phyloP scores from a whole-genome alignment of 1,284 basidiomycete species.

The Ceratobasidium sp. region DNA sequence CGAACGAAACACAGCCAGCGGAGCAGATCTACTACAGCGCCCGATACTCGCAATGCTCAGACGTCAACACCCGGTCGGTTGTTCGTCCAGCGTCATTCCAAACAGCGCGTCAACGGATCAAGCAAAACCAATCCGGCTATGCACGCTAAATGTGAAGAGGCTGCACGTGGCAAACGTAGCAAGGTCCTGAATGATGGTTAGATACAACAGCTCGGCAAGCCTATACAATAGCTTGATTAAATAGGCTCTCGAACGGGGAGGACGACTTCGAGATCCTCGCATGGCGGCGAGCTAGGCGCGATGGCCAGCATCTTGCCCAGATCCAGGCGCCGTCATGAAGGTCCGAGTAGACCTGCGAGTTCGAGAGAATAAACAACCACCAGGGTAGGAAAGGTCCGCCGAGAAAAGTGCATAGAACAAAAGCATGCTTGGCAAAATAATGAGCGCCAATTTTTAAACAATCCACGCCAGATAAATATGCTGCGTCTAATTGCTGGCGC shows the following conservation, averaged over 20 bases:
- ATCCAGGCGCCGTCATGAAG: conserved; percentile 15
- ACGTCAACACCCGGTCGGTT: conserved; percentile 1
- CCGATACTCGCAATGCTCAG: not conserved
- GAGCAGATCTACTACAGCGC: conserved; percentile 2
- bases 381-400: conserved; percentile 21
- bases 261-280: not conserved
- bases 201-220: conserved; percentile 19
- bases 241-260: conserved; percentile 33
- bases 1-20: not conserved
- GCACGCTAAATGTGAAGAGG: conserved; percentile 15
- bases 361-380: conserved; percentile 34
- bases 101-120: not conserved
- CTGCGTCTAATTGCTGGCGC: not conserved
- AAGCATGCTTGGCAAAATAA: conserved; percentile 8
- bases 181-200: conserved; percentile 7
- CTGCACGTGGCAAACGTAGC: not conserved
- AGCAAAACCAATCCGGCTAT: not conserved
- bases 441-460: conserved; percentile 20
- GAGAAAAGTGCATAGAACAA: not conserved
- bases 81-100: not conserved
- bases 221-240: conserved; percentile 34
- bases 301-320: conserved; percentile 15
- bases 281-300: not conserved
- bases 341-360: conserved; percentile 23
- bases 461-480: conserved; percentile 16